Evolutionary conservation across 768 basidiomycete genomes (phyloP), one percentile per base, ranked within the genome.

Genomic region (Filobasidium wieringae): DNA sequence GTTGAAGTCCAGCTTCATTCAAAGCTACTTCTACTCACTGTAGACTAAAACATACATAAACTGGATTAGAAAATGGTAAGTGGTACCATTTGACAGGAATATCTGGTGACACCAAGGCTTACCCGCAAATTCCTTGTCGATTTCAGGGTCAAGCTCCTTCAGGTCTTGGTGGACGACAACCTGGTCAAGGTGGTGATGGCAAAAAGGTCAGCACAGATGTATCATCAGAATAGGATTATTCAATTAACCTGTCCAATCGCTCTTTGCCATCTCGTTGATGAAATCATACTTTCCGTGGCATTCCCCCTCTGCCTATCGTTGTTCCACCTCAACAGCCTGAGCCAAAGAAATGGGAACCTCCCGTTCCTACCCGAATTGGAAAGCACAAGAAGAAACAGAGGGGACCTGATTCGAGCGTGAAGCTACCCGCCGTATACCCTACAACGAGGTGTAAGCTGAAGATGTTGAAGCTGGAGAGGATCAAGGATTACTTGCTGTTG

Each of bases 321-420:
- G n/a, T n/a, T n/a, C 29, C 27, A 9, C 26, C 30, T 4, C 22
- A 37, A 34, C 33, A 51, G 22, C 60, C 70, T 57, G 78, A 80
- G 71, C 81, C 84, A 76, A 95, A 96, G 82, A 92, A 93, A 77
- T 97, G 92, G 91, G 93, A 97, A 73, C 91, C 93, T 7, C 93
- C 93, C 67, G 81, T 95, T 58, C 92, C 93, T 14, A 95, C 93
- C 45, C 86, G 89, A 59, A 88, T 96, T 33, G 92, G 92, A 49
- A 95, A 92, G 81, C 92, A 90, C 82, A 97, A 91, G 79, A 79
- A 77, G 73, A 82, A 83, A 79, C 82, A 82, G 79, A 81, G 84
- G 60, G 92, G 93, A n/a, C 92, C 93, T 5, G 84, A 88, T 57
- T 79, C 90, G 1, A 82, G 90, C 2, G 85, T 86, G 36, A 93